phyloP scores from a whole-genome alignment of 2,329 filamentous ascomycete species.

The Botrytis tulipae region DNA sequence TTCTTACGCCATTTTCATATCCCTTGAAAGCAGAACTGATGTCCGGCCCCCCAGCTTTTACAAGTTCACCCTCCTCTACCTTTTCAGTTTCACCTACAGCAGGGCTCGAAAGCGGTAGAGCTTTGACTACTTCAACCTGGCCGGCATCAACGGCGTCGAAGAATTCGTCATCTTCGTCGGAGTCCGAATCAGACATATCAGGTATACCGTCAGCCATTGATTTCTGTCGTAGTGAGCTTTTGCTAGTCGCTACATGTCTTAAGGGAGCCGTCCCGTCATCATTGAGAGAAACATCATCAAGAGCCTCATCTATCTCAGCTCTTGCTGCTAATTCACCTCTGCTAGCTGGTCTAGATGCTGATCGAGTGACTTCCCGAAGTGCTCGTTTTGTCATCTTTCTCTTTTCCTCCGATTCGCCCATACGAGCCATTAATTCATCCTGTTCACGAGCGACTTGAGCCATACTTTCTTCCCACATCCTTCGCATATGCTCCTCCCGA shows the following conservation, averaged over 20 bases:
- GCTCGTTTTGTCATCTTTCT: slow-evolving; percentile 85
- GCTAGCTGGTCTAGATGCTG: slow-evolving; percentile 48
- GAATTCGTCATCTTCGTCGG: slow-evolving; percentile 86
- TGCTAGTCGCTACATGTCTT: slow-evolving; percentile 44
- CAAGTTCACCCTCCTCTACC: slow-evolving; percentile 40
- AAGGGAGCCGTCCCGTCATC: slow-evolving; percentile 37
- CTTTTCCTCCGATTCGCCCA: slow-evolving; percentile 88
- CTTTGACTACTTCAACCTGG: slow-evolving; percentile 75
- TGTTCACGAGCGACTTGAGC: slow-evolving; percentile 93
- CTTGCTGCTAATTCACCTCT: slow-evolving; percentile 27
- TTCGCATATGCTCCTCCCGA: slow-evolving; percentile 84
- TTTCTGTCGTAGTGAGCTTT: slow-evolving; percentile 54
- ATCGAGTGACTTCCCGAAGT: slow-evolving; percentile 77
- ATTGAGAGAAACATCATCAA: slow-evolving; percentile 41
- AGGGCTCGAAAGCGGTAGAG: slow-evolving; percentile 49
- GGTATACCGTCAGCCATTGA: slow-evolving; percentile 63
- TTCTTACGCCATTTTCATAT: slow-evolving; percentile 85
- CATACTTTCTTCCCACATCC: slow-evolving; percentile 99
- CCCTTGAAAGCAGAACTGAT: slow-evolving; percentile 79
- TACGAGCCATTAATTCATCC: slow-evolving; percentile 81
- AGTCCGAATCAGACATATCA: slow-evolving; percentile 73
- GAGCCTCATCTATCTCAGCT: slow-evolving; percentile 39
- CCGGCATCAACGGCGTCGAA: slow-evolving; percentile 96
- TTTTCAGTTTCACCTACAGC: slow-evolving; percentile 42
- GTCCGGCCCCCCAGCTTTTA: slow-evolving; percentile 53